Conservation (phyloP, 139 green algal genomes). For the Zygnema circumcarinatum region DNA sequence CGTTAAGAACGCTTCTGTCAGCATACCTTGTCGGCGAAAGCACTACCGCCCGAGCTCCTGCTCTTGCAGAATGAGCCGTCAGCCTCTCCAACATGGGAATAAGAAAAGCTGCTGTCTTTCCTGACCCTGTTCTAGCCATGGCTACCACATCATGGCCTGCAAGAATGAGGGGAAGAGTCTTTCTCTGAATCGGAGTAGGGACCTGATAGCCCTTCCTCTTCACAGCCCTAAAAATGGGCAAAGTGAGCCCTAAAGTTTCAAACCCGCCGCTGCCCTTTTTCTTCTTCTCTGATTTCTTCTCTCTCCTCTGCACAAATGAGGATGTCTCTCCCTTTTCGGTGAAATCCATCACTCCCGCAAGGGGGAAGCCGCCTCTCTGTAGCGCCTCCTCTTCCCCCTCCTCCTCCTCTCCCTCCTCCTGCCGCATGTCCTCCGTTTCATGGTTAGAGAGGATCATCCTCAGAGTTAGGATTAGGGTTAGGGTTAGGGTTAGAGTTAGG, state of each 20-base stretch:
- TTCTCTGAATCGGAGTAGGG: conserved; percentile 64
- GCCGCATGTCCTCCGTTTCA: too few relatives aligned
- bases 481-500: too few relatives aligned
- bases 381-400: too few relatives aligned
- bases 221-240: conserved; percentile 18
- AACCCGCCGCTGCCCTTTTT: conserved; percentile 5
- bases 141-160: conserved; percentile 68
- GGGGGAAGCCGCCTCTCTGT: background rate
- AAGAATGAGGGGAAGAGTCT: conserved; percentile 85
- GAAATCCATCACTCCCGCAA: background rate
- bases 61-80: conserved; percentile 72
- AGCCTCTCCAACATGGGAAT: conserved; percentile 83
- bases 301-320: background rate
- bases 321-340: background rate
- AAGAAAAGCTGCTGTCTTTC: conserved; percentile 84
- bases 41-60: conserved; percentile 84
- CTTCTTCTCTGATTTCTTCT: conserved; percentile 9
- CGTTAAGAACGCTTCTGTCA: too few relatives aligned
- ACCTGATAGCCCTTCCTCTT: conserved; percentile 48
- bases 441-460: too few relatives aligned
- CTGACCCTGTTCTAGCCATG: conserved; percentile 86
- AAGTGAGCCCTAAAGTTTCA: conserved; percentile 31
- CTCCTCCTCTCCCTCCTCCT: too few relatives aligned
- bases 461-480: too few relatives aligned
- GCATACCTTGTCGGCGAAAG: conserved; percentile 78